Evolutionary conservation across 805 yeast species (phyloP).

Genomic region (Henningerozyma blattae): DNA sequence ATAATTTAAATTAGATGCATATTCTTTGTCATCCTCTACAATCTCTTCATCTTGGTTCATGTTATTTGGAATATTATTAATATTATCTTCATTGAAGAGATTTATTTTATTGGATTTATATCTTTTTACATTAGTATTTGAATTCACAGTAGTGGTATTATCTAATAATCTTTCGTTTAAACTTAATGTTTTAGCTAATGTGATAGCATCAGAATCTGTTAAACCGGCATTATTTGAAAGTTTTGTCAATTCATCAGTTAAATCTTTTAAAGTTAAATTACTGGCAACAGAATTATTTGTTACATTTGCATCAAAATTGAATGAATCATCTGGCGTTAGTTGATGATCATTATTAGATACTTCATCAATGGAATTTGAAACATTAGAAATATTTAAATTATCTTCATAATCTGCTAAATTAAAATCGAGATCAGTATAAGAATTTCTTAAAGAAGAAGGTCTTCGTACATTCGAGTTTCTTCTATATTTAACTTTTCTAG

Average conservation of each 20-base stretch:
- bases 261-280: constrained; percentile 58
- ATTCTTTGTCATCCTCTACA: too few species aligned
- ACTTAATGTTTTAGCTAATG: constrained; percentile 70
- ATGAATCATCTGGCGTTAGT: not conserved
- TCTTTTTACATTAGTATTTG: constrained; percentile 1
- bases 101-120: not conserved
- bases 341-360: not conserved
- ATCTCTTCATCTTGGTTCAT: constrained; percentile 1
- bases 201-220: constrained; percentile 69
- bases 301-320: not conserved
- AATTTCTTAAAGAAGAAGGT: constrained; percentile 23
- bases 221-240: constrained; percentile 69
- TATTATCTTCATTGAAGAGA: not conserved
- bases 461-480: constrained; percentile 20
- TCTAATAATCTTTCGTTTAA: constrained; percentile 46
- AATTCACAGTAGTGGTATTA: not conserved
- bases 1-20: constrained; percentile 21
- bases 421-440: constrained; percentile 18
- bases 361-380: constrained; percentile 9
- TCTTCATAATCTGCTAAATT: constrained; percentile 23
- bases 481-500: constrained; percentile 2
- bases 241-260: constrained; percentile 64
- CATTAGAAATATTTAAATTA: constrained; percentile 21
- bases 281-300: constrained; percentile 28
- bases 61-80: not conserved